These are phyloP conservation scores for Ramaria sp. DNA, from an alignment of 768 basidiomycete genomes.

Conservation along the genomic window DNA sequence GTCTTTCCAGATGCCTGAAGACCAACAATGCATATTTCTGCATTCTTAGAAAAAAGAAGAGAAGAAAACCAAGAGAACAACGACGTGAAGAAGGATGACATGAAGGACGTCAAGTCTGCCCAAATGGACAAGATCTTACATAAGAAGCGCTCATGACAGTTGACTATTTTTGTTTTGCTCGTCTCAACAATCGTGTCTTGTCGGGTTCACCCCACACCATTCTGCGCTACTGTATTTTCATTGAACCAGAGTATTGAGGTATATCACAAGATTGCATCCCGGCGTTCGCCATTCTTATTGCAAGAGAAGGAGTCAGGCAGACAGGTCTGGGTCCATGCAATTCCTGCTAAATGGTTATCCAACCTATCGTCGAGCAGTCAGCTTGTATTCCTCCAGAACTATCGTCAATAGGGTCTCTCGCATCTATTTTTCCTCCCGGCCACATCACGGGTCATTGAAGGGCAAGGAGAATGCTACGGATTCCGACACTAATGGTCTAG, in stretches of 20 bases:
- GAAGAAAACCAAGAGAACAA: conserved; percentile 50
- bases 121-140: too few relatives aligned
- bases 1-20: conserved; percentile 92
- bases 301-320: too few relatives aligned
- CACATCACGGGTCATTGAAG: neutral
- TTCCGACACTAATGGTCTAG: neutral
- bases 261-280: too few relatives aligned
- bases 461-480: neutral
- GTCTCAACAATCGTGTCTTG: too few relatives aligned
- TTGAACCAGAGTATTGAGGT: too few relatives aligned
- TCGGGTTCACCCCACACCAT: too few relatives aligned
- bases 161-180: too few relatives aligned
- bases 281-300: too few relatives aligned
- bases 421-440: neutral
- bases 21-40: conserved; percentile 87
- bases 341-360: neutral
- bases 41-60: conserved; percentile 78
- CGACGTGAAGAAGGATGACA: conserved; percentile 39
- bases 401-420: neutral
- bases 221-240: too few relatives aligned
- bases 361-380: neutral
- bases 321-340: neutral
- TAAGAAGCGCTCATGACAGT: too few relatives aligned
- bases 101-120: conserved; percentile 9
- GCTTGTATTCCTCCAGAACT: neutral